Evolutionary conservation across 140 eudicot species (phyloP).

Genomic region (Ambrosia hybrid): DNA sequence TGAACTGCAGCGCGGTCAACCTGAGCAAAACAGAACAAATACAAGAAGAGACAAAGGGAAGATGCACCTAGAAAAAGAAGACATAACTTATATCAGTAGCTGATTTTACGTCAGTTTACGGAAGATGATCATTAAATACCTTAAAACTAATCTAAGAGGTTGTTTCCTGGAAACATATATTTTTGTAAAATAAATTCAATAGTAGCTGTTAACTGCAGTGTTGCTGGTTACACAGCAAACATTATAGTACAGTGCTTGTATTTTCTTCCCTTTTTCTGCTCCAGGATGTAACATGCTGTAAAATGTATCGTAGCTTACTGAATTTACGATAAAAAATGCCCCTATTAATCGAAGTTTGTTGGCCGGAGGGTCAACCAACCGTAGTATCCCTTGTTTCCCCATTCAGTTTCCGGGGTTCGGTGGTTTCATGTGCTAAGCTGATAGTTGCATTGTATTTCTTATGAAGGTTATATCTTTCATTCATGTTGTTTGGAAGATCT

Average conservation of each 20-base stretch:
- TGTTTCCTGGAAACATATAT: slow-evolving; percentile 4
- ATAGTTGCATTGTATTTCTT: too few relatives aligned
- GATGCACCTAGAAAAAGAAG: slow-evolving; percentile 70
- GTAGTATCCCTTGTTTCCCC: too few relatives aligned
- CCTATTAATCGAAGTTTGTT: not conserved
- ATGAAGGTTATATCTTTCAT: too few relatives aligned
- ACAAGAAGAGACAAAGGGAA: slow-evolving; percentile 68
- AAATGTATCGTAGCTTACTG: slow-evolving; percentile 11
- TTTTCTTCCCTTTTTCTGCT: slow-evolving; percentile 9
- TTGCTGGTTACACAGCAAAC: not conserved
- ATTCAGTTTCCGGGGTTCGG: too few relatives aligned
- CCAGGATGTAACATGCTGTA: slow-evolving; percentile 10
- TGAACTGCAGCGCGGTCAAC: slow-evolving; percentile 70
- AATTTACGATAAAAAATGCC: not conserved
- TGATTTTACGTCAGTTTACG: not conserved
- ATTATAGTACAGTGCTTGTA: slow-evolving; percentile 3
- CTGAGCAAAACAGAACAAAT: slow-evolving; percentile 52
- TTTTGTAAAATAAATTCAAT: slow-evolving; percentile 27
- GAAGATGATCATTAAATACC: not conserved
- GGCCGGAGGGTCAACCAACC: too few relatives aligned
- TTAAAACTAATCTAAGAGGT: not conserved
- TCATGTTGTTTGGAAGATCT: too few relatives aligned
- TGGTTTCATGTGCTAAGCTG: too few relatives aligned
- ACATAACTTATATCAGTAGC: slow-evolving; percentile 48
- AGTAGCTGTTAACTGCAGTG: slow-evolving; percentile 6